Conservation (phyloP, 2,329 filamentous ascomycete species). For the Colletotrichum tamarilloi region DNA sequence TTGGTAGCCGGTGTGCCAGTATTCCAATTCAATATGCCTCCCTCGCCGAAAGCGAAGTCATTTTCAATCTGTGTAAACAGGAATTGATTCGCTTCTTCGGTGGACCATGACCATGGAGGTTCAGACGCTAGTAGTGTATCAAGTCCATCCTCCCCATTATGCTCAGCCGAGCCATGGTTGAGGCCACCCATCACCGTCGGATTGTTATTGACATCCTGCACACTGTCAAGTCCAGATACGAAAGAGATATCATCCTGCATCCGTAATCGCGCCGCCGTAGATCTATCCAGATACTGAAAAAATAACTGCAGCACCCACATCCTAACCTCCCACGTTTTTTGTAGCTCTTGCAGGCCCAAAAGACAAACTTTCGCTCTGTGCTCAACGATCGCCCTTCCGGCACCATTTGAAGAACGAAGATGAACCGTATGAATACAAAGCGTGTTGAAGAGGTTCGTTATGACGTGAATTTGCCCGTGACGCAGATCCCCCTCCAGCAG, state of each 20-base stretch:
- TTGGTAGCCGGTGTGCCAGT: not conserved
- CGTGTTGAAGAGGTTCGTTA: constrained; percentile 59
- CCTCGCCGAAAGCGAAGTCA: constrained; percentile 34
- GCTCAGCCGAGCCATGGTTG: not conserved
- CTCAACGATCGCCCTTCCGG: constrained; percentile 56
- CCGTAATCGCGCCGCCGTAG: constrained; percentile 51
- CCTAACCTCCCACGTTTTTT: constrained; percentile 60
- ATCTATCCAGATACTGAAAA: constrained; percentile 58
- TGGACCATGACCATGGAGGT: constrained; percentile 33
- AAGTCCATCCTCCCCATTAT: not conserved
- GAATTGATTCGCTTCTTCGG: constrained; percentile 37
- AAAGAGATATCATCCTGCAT: constrained; percentile 8
- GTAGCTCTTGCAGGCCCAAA: constrained; percentile 57
- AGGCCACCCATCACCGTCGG: not conserved
- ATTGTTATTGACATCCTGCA: not conserved
- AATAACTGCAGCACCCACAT: constrained; percentile 61
- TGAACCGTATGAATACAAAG: constrained; percentile 60
- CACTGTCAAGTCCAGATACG: not conserved
- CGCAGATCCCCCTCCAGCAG: constrained; percentile 54
- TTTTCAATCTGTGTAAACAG: constrained; percentile 39
- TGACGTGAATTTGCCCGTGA: constrained; percentile 57
- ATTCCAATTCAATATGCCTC: not conserved
- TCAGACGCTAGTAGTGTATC: not conserved
- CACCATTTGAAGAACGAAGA: constrained; percentile 49
- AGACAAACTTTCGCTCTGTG: constrained; percentile 60